Conservation (phyloP, 1,284 basidiomycete species). For the Gomphus bonarii region DNA sequence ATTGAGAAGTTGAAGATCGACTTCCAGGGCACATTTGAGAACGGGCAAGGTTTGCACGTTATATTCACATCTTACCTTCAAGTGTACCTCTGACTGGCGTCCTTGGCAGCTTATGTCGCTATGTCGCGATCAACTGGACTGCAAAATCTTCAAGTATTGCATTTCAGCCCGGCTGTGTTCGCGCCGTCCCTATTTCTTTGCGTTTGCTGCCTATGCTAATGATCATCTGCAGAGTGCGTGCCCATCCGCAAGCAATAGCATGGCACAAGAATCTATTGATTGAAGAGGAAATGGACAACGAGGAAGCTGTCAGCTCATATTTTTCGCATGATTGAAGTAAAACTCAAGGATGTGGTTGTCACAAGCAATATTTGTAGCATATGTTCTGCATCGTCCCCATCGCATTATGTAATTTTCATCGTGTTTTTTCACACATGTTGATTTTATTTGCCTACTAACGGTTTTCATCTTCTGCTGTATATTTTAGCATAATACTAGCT, state of each 20-base stretch:
- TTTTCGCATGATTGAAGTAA: not conserved
- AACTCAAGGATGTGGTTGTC: not conserved
- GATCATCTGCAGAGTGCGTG: conserved; percentile 27
- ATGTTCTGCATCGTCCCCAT: too few relatives aligned
- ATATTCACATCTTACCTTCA: not conserved
- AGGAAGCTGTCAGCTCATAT: not conserved
- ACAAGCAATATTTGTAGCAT: too few relatives aligned
- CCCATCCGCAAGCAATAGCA: conserved; percentile 30
- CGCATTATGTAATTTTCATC: too few relatives aligned
- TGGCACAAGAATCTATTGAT: conserved; percentile 11
- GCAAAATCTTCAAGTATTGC: conserved; percentile 19
- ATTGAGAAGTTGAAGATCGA: conserved; percentile 69
- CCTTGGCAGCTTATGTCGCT: conserved; percentile 21
- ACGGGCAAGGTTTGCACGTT: conserved; percentile 50
- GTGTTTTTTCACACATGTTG: too few relatives aligned
- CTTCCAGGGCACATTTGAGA: conserved; percentile 62
- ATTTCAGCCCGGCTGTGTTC: conserved; percentile 18
- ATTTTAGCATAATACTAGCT: too few relatives aligned
- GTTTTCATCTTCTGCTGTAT: too few relatives aligned
- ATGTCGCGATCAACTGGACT: conserved; percentile 21
- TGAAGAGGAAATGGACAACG: conserved; percentile 1
- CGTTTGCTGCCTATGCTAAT: not conserved
- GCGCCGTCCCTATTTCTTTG: not conserved
- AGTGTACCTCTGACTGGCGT: not conserved
- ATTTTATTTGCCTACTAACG: too few relatives aligned